phyloP scores from a whole-genome alignment of 441 rosid genomes.

The Pelargonium citronellum region DNA sequence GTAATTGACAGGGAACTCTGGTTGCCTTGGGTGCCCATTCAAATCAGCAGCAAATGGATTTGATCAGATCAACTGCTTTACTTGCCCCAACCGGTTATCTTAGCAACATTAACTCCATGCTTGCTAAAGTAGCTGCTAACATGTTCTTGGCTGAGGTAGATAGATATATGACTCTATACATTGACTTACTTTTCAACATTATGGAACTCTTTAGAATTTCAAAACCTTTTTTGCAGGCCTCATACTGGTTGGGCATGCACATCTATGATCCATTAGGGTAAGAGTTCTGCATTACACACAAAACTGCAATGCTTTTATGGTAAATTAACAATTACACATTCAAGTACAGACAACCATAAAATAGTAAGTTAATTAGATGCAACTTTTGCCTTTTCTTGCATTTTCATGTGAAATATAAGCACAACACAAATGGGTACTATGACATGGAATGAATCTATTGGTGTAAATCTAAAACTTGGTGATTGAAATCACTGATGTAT shows the following conservation, averaged over 20 bases:
- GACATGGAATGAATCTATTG: not conserved
- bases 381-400: not conserved
- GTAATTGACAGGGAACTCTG: conserved; percentile 5
- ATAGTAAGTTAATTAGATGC: not conserved
- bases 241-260: conserved; percentile 10
- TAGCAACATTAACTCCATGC: not conserved
- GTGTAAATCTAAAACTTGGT: not conserved
- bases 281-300: not conserved
- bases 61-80: conserved; percentile 7
- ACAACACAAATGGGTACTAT: not conserved
- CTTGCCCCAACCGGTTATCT: conserved; percentile 10
- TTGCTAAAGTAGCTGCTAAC: conserved; percentile 4
- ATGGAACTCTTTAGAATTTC: not conserved
- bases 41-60: not conserved
- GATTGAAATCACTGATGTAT: not conserved
- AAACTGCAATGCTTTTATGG: not conserved
- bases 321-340: not conserved
- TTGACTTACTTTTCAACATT: not conserved
- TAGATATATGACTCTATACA: not conserved
- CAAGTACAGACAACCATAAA: not conserved
- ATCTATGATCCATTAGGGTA: conserved; percentile 11
- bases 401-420: not conserved
- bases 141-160: conserved; percentile 2
- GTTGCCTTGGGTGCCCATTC: conserved; percentile 6
- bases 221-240: not conserved